A percentile compares a stretch with the other conserved stretches of the same genome.
phyloP scores from a whole-genome alignment of 805 yeast genomes.

The Saccharomycopsis fermentans region DNA sequence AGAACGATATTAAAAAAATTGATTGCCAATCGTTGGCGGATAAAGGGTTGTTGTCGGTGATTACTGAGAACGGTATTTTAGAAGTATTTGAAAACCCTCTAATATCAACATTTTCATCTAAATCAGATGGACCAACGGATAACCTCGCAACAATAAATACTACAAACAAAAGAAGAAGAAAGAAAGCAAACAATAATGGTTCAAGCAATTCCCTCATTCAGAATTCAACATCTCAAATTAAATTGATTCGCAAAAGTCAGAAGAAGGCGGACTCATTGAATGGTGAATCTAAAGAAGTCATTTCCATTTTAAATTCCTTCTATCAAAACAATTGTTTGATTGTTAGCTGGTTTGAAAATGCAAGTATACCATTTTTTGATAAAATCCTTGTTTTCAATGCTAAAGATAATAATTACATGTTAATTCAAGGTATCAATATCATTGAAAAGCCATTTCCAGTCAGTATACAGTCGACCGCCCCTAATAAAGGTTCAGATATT shows the following conservation, averaged over 20 bases:
- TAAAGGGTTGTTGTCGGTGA: conserved; percentile 32
- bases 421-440: neutral
- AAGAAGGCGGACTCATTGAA: conserved; percentile 27
- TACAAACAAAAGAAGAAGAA: conserved; percentile 9
- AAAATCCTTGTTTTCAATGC: conserved; percentile 45
- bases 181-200: conserved; percentile 35
- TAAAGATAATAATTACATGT: conserved; percentile 5
- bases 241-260: conserved; percentile 29
- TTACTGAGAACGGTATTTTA: conserved; percentile 66
- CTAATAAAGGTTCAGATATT: conserved; percentile 31
- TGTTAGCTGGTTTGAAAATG: conserved; percentile 54
- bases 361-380: conserved; percentile 47
- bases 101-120: conserved; percentile 17
- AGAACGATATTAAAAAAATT: conserved; percentile 45
- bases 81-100: conserved; percentile 62
- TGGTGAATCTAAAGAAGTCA: neutral
- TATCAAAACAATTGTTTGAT: conserved; percentile 29
- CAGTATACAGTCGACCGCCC: neutral
- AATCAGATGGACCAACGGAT: neutral
- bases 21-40: conserved; percentile 25
- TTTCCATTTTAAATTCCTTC: conserved; percentile 21
- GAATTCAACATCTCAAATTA: conserved; percentile 33
- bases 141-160: conserved; percentile 2
- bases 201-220: conserved; percentile 34
- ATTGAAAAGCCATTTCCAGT: conserved; percentile 6